Percentiles rank a stretch among this genome's conserved stretches.
Conservation (phyloP, 1,284 basidiomycete species). For the Apiotrichum akiyoshidainum region DNA sequence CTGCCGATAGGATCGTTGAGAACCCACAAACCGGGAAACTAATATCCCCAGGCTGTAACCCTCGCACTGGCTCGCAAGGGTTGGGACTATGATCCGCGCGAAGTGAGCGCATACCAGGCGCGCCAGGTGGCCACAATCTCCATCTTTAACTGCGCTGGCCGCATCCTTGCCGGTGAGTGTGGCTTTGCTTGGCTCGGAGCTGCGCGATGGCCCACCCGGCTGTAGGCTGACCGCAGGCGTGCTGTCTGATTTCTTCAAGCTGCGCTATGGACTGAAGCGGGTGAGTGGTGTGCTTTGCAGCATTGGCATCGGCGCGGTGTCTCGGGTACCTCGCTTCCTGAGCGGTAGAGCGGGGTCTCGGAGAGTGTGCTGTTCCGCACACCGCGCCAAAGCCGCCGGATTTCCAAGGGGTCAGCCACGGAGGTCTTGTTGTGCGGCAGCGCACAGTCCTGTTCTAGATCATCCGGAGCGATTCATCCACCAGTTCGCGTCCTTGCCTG, state of each 20-base stretch:
- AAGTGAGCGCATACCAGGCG: constrained; percentile 73
- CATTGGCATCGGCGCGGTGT: not conserved
- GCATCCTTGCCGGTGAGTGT: constrained; percentile 67
- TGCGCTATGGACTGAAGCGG: constrained; percentile 60
- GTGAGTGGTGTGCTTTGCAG: constrained; percentile 19
- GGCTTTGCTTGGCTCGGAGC: not conserved
- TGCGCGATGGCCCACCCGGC: too few relatives aligned
- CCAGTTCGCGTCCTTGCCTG: not conserved
- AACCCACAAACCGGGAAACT: not conserved
- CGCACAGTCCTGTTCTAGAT: too few relatives aligned
- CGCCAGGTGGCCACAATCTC: constrained; percentile 81
- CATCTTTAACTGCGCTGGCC: constrained; percentile 76
- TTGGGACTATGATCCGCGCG: constrained; percentile 61
- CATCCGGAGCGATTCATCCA: too few relatives aligned
- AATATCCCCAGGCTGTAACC: constrained; percentile 61
- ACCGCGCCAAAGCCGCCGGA: too few relatives aligned
- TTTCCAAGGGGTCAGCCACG: too few relatives aligned
- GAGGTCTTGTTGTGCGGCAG: too few relatives aligned
- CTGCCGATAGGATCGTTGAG: not conserved
- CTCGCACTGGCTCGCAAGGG: constrained; percentile 73
- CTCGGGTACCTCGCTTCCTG: not conserved
- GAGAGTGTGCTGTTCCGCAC: too few relatives aligned
- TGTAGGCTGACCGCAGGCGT: constrained; percentile 54
- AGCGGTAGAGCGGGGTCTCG: too few relatives aligned
- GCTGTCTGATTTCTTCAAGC: constrained; percentile 69